Evolutionary conservation across 257 asterid species (phyloP), one percentile per base, ranked within the genome.

Genomic region (Orobanche coerulescens): DNA sequence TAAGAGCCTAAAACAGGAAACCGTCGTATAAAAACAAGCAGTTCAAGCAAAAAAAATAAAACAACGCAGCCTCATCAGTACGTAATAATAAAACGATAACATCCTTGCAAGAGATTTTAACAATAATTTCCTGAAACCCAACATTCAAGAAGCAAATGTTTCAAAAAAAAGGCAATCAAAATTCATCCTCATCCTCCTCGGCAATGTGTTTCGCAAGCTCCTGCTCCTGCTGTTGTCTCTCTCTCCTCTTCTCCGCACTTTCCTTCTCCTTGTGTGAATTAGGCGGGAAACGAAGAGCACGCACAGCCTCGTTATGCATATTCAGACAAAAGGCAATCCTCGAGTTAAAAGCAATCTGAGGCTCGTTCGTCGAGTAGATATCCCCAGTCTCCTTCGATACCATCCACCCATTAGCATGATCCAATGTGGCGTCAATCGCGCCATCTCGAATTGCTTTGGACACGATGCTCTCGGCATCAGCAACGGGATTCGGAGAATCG

Each of bases 371-470:
- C 7, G 88, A 84, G 84, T 86, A 84, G 49, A 84, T 79, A 61
- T 86, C 90, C n/a, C 86, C 94, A 1, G 76, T 82, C 78, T 79
- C 86, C 78, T 82, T 87, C 2, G 90, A 84, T 1, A 80, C 78
- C 86, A 84, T 84, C 84, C 84, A 84, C 28, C 94, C 87, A 61
- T 82, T 84, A 54, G 78, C 79, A 73, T 82, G 94, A 75, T 82
- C 89, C 37, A 85, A 28, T 1, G 79, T 79, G 60, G 92, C 95
- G 50, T 87, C 94, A n/a, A 85, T 82, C 4, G 86, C 90, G 31
- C 92, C 92, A 61, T 87, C 96, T 43, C 94, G 73, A 61, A 87
- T 82, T 33, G 94, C 92, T 79, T 82, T 84, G 49, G 94, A 75
- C 7, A 84, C 82, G 18, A 84, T 77, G 36, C 83, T 76, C 71